Conservation (phyloP, 495 filamentous ascomycete species). For the Neurospora pannonica region DNA sequence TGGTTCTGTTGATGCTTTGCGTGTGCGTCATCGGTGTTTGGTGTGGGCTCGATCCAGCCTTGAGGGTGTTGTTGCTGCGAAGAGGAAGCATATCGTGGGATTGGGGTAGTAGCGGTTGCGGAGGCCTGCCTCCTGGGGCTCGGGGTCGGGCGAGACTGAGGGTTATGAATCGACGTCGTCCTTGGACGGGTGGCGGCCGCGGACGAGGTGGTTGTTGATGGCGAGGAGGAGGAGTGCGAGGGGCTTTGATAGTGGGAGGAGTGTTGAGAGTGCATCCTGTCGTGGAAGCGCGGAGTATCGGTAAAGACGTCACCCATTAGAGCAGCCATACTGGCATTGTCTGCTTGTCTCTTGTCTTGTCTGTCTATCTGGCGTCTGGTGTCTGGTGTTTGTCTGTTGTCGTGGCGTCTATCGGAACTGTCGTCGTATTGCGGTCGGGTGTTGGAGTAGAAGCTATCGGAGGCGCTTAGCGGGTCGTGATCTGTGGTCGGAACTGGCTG, state of each 20-base stretch:
- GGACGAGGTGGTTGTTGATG: slow-evolving; percentile 17
- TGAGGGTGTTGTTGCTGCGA: slow-evolving; percentile 1
- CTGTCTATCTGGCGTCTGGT: slow-evolving; percentile 6
- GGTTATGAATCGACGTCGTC: background rate
- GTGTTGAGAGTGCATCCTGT: slow-evolving; percentile 38
- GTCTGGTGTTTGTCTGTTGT: slow-evolving; percentile 1
- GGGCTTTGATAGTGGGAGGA: slow-evolving; percentile 26
- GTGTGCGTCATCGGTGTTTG: background rate
- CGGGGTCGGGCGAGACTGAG: slow-evolving; percentile 13
- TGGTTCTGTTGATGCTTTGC: slow-evolving; percentile 13
- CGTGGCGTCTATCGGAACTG: background rate
- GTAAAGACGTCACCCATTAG: slow-evolving; percentile 38
- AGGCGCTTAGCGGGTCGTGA: background rate
- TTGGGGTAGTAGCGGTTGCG: slow-evolving; percentile 4
- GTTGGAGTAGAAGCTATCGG: background rate
- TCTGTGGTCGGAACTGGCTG: background rate
- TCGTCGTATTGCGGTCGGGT: background rate
- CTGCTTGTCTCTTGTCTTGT: background rate
- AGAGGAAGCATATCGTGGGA: background rate
- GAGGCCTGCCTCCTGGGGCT: slow-evolving; percentile 23
- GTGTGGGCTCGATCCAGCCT: slow-evolving; percentile 5
- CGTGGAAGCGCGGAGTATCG: slow-evolving; percentile 37
- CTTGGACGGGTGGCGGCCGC: background rate
- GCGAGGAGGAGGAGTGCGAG: slow-evolving; percentile 29
- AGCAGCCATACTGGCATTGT: slow-evolving; percentile 36